Evolutionary conservation across 768 basidiomycete species (phyloP).

Genomic region (Leccinum subgranulosum): DNA sequence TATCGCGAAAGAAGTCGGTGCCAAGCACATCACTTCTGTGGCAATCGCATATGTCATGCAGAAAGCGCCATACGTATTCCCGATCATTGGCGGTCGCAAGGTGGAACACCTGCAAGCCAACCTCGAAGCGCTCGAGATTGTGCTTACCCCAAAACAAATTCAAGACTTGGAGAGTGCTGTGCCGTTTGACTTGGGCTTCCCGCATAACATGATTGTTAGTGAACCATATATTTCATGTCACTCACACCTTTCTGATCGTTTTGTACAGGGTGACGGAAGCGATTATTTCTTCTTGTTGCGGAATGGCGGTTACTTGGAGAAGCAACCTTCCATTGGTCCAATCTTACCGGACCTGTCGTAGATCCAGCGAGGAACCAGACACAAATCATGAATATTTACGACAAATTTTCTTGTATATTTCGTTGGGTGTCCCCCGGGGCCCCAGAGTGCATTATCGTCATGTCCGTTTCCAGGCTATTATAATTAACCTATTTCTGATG

Average conservation of each 20-base stretch:
- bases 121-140: slow-evolving; percentile 47
- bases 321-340: slow-evolving; percentile 9
- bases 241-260: background rate
- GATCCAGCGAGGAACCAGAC: background rate
- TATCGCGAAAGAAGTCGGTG: slow-evolving; percentile 49
- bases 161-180: slow-evolving; percentile 40
- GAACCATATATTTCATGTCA: background rate
- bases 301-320: slow-evolving; percentile 19
- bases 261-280: slow-evolving; percentile 26
- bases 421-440: too few species aligned
- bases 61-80: slow-evolving; percentile 52
- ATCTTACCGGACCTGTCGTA: slow-evolving; percentile 5
- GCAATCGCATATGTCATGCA: slow-evolving; percentile 50
- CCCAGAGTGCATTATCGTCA: too few species aligned
- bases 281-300: slow-evolving; percentile 7
- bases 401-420: background rate
- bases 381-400: background rate
- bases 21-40: slow-evolving; percentile 42
- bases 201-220: slow-evolving; percentile 3
- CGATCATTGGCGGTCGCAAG: slow-evolving; percentile 50
- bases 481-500: background rate
- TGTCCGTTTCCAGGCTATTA: background rate
- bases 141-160: slow-evolving; percentile 44
- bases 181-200: slow-evolving; percentile 49
- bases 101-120: slow-evolving; percentile 50